A percentile compares a stretch with the other conserved stretches of the same genome.
Evolutionary conservation across 306 rosid genomes (phyloP).

Genomic region (Medicago ruthenica): DNA sequence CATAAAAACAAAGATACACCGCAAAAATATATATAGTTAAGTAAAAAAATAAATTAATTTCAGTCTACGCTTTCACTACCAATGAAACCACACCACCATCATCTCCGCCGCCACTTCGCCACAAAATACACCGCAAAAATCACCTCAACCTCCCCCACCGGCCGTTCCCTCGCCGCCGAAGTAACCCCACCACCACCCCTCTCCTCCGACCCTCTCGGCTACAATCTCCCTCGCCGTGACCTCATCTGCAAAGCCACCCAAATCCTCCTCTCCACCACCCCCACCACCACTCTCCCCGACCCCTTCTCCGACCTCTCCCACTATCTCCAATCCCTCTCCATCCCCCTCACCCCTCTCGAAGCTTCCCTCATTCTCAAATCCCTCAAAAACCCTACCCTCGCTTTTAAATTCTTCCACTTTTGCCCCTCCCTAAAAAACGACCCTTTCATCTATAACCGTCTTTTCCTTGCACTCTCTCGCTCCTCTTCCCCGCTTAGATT

Average conservation of each 20-base stretch:
- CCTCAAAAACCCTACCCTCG: constrained; percentile 67
- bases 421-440: constrained; percentile 85
- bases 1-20: no score
- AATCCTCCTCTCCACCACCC: constrained; percentile 62
- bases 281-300: constrained; percentile 43
- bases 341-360: constrained; percentile 71
- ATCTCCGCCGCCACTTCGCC: constrained; percentile 58
- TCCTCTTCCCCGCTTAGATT: constrained; percentile 60
- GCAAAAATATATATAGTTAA: no score
- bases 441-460: constrained; percentile 75
- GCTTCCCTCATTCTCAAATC: constrained; percentile 88
- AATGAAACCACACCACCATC: constrained; percentile 46
- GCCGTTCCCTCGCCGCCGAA: constrained; percentile 76
- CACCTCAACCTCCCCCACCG: constrained; percentile 68
- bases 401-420: constrained; percentile 72
- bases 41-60: no score
- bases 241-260: constrained; percentile 77
- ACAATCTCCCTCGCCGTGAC: constrained; percentile 81
- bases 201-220: constrained; percentile 73
- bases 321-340: constrained; percentile 65
- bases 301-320: constrained; percentile 84
- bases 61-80: no score
- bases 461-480: constrained; percentile 83
- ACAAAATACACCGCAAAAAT: constrained; percentile 89
- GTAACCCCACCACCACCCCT: constrained; percentile 64